Conservation (phyloP, 768 basidiomycete species). For the Myochromella boudieri region DNA sequence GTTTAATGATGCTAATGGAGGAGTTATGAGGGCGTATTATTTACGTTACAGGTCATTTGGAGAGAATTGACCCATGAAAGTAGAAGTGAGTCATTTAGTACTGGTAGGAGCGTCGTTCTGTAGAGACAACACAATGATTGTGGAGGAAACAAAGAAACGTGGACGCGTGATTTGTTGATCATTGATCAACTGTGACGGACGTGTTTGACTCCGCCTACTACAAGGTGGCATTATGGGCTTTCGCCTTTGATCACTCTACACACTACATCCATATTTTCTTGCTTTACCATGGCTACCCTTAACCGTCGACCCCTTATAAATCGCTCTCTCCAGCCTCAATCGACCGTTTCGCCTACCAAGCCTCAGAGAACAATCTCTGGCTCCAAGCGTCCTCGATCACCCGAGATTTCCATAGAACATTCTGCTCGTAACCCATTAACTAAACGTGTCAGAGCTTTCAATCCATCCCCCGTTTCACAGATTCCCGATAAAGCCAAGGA, state of each 20-base stretch:
- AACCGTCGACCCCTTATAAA: conserved; percentile 49
- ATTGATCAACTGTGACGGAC: conserved; percentile 15
- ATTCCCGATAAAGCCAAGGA: conserved; percentile 42
- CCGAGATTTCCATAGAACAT: conserved; percentile 40
- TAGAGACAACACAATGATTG: too few species aligned
- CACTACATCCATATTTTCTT: conserved; percentile 17
- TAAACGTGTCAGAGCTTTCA: conserved; percentile 46
- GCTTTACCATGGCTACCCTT: conserved; percentile 42
- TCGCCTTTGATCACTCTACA: background rate
- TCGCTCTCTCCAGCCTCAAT: conserved; percentile 35
- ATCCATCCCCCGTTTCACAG: conserved; percentile 15
- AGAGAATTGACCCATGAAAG: too few species aligned
- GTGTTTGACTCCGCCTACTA: conserved; percentile 1
- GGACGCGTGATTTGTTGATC: conserved; percentile 17
- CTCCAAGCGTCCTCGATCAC: conserved; percentile 50
- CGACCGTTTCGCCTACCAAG: conserved; percentile 32
- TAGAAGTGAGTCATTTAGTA: too few species aligned
- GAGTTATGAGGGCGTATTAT: too few species aligned
- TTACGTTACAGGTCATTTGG: too few species aligned
- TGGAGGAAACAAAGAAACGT: too few species aligned
- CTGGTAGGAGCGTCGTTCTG: too few species aligned
- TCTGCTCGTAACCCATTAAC: conserved; percentile 14
- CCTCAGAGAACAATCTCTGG: conserved; percentile 29
- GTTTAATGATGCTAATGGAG: too few species aligned
- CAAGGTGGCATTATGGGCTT: too few species aligned